Evolutionary conservation across 768 basidiomycete species (phyloP), one percentile per base, ranked within the genome.

Genomic region (Mycena vulgaris): DNA sequence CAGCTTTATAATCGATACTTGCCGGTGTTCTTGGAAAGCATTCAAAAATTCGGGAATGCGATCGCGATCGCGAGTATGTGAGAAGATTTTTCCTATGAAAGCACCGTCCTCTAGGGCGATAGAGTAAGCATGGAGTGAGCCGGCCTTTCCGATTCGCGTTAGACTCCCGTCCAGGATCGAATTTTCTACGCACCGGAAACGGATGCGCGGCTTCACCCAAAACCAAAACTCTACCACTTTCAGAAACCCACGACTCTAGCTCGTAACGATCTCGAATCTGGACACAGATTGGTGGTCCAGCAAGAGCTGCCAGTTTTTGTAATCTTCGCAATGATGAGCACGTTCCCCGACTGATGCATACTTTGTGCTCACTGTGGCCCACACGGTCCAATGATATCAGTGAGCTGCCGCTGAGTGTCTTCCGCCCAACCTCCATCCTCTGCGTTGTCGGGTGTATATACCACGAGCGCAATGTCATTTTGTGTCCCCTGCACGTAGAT

Each of bases 191-290:
- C 39, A 69, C 68, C 14, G 68, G 63, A 23, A 59, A 64, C 42
- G 68, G 68, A 58, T 69, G 68, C 2, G 68, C 68, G 7, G 62
- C 68, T 35, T 69, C 63, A 16, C 68, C 68, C 14, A 69, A 17
- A 28, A 60, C 62, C 5, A 64, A 23, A 16, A 69, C 63, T n/a
- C 39, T 31, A 14, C 68, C 68, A 30, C 62, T 69, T 28, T 52
- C 19, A 19, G 62, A 64, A 5, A 64, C 63, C 68, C 68, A 69
- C 4, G 68, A 69, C 9, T 52, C 35, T 2, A 69, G 42, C 10
- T 57, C 25, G 28, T 49, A 35, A 8, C 39, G 51, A 6, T 61
- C 59, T 25, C 39, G 42, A 10, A 68, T 48, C n/a, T 47, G 67
- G 6, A 62, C 9, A 27, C 67, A 61, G 4, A 40, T 48, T 16